These are phyloP conservation scores for Ilyonectria sp. DNA, from an alignment of 2,329 filamentous ascomycete genomes.

Conservation along the genomic window DNA sequence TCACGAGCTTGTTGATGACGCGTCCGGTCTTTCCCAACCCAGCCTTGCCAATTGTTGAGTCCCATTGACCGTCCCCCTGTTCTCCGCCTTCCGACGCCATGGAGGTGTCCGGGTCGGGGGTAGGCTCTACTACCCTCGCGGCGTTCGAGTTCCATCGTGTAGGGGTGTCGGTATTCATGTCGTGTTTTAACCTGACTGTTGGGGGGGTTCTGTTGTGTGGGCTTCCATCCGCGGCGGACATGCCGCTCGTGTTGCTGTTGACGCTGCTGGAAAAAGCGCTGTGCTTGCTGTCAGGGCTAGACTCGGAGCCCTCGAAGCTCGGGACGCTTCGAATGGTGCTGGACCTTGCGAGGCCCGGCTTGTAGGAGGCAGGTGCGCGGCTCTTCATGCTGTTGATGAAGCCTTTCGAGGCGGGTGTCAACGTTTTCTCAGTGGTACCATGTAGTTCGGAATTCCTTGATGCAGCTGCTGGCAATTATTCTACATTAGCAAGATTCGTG, in stretches of 20 bases:
- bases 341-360: conserved; percentile 52
- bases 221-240: conserved; percentile 58
- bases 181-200: conserved; percentile 56
- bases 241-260: conserved; percentile 67
- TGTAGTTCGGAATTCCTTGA: conserved; percentile 47
- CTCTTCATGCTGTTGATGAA: conserved; percentile 59
- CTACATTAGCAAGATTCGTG: conserved; percentile 37
- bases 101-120: conserved; percentile 45
- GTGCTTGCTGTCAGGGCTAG: conserved; percentile 62
- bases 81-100: conserved; percentile 54
- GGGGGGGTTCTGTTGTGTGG: conserved; percentile 52
- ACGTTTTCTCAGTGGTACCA: conserved; percentile 51
- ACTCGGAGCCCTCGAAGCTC: conserved; percentile 67
- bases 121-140: conserved; percentile 52
- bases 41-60: conserved; percentile 78
- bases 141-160: conserved; percentile 52
- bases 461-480: conserved; percentile 40
- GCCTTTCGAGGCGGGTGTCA: conserved; percentile 58
- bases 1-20: conserved; percentile 86
- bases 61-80: conserved; percentile 64
- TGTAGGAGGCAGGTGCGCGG: conserved; percentile 49
- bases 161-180: conserved; percentile 46
- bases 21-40: conserved; percentile 81
- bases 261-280: conserved; percentile 71
- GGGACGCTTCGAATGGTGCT: conserved; percentile 70